Conservation (phyloP, 305 asterid genomes). For the Plantago coronopus region DNA sequence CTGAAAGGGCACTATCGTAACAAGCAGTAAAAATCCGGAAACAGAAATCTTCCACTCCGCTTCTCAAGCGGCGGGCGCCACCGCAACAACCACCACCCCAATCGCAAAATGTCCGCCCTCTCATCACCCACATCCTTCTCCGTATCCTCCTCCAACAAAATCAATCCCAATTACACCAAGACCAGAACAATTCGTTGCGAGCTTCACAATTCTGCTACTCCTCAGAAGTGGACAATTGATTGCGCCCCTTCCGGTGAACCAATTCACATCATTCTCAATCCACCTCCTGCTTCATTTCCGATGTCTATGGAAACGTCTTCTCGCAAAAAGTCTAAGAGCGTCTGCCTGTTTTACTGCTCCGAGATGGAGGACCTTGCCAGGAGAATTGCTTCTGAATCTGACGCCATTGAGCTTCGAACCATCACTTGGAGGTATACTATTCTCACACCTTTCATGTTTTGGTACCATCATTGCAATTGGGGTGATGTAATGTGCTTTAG, state of each 20-base stretch:
- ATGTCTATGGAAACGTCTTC: constrained; percentile 49
- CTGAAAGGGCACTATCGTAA: too few relatives aligned
- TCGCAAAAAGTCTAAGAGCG: constrained; percentile 45
- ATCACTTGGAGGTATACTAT: constrained; percentile 72
- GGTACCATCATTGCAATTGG: too few relatives aligned
- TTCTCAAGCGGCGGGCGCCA: constrained; percentile 38
- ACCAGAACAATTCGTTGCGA: constrained; percentile 46
- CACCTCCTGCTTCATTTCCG: constrained; percentile 52
- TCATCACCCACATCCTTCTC: constrained; percentile 36
- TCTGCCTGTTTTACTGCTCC: constrained; percentile 75
- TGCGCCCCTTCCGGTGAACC: constrained; percentile 71
- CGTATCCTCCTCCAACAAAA: constrained; percentile 22
- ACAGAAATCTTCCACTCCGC: constrained; percentile 24
- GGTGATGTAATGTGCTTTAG: too few relatives aligned
- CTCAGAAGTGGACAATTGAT: constrained; percentile 73
- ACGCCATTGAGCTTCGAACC: constrained; percentile 82
- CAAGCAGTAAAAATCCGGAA: too few relatives aligned
- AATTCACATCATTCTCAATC: constrained; percentile 80
- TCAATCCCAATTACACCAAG: constrained; percentile 11
- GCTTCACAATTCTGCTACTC: constrained; percentile 32
- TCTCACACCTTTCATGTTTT: neutral
- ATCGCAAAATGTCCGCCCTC: constrained; percentile 57
- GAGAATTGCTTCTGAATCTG: constrained; percentile 78
- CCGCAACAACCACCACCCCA: constrained; percentile 19
- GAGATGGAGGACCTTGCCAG: constrained; percentile 87